Conservation (phyloP, 2,329 filamentous ascomycete genomes). For the Alternaria sp. region DNA sequence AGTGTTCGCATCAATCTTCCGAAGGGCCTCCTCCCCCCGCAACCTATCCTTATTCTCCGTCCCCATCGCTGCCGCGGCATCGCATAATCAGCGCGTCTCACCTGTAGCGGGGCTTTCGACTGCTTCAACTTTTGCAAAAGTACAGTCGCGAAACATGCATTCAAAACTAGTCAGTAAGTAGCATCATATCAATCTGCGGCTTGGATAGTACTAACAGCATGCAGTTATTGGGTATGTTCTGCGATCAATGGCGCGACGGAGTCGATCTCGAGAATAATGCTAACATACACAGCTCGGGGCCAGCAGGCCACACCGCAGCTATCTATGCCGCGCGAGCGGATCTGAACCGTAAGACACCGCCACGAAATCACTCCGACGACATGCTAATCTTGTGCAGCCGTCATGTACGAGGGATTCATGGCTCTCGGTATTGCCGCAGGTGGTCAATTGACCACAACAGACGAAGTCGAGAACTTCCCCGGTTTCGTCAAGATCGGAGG, state of each 20-base stretch:
- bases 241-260: not conserved
- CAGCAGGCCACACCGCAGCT: conserved; percentile 95
- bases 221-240: conserved; percentile 46
- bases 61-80: conserved; percentile 74
- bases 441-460: conserved; percentile 96
- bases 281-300: conserved; percentile 75
- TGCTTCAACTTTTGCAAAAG: conserved; percentile 43
- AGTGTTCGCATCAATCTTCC: conserved; percentile 87
- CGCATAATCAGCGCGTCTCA: conserved; percentile 66
- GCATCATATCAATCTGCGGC: not conserved
- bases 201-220: conserved; percentile 29
- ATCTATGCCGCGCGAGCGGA: conserved; percentile 95
- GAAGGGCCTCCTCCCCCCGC: conserved; percentile 65
- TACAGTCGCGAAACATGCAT: conserved; percentile 74
- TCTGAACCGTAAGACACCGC: conserved; percentile 71
- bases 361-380: no score
- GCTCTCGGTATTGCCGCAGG: conserved; percentile 96
- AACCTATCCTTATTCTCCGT: conserved; percentile 76
- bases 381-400: conserved; percentile 60
- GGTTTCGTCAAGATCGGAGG: conserved; percentile 93
- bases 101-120: conserved; percentile 49
- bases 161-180: conserved; percentile 86
- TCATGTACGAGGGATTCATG: conserved; percentile 97
- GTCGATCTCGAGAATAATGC: conserved; percentile 29
- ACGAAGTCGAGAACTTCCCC: conserved; percentile 97